These are phyloP conservation scores for Fusarium armeniacum DNA, from an alignment of 2,329 filamentous ascomycete species.

Conservation along the genomic window DNA sequence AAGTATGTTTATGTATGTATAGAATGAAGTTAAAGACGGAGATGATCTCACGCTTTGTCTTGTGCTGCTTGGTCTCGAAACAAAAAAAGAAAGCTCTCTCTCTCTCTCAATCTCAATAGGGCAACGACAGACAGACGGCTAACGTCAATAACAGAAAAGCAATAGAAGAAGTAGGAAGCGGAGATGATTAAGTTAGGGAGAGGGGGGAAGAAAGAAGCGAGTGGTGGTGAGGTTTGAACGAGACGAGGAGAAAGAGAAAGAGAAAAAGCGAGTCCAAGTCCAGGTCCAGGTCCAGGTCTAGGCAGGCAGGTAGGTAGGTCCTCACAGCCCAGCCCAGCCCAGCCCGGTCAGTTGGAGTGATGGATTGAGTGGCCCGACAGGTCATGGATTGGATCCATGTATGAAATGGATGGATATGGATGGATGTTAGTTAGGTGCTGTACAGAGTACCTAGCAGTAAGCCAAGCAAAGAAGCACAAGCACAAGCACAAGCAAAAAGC, in stretches of 20 bases:
- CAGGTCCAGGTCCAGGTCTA: constrained; percentile 8
- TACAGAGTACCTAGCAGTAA: constrained; percentile 15
- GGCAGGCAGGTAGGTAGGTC: not conserved
- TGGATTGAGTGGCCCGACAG: constrained; percentile 23
- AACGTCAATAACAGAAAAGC: constrained; percentile 44
- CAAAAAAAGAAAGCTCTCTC: constrained; percentile 2
- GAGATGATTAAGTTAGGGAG: constrained; percentile 42
- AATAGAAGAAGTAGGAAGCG: constrained; percentile 35
- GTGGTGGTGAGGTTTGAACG: constrained; percentile 48
- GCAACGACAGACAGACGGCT: constrained; percentile 30
- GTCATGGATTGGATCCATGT: constrained; percentile 33
- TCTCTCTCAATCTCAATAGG: constrained; percentile 11
- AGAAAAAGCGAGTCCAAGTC: constrained; percentile 26
- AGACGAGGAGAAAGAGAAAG: constrained; percentile 38
- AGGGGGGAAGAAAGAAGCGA: constrained; percentile 30
- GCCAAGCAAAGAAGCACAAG: constrained; percentile 29
- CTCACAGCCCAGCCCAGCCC: constrained; percentile 8
- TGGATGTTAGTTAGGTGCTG: constrained; percentile 2
- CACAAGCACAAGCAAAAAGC: constrained; percentile 12
- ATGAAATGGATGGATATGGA: constrained; percentile 21
- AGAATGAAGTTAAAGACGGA: constrained; percentile 25
- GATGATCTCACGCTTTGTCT: constrained; percentile 24
- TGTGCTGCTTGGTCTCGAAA: not conserved
- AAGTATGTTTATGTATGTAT: constrained; percentile 40
- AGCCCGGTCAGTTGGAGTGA: constrained; percentile 13